Base-by-base conservation (phyloP, 257 asterid species). In the Gentiana straminea region DNA sequence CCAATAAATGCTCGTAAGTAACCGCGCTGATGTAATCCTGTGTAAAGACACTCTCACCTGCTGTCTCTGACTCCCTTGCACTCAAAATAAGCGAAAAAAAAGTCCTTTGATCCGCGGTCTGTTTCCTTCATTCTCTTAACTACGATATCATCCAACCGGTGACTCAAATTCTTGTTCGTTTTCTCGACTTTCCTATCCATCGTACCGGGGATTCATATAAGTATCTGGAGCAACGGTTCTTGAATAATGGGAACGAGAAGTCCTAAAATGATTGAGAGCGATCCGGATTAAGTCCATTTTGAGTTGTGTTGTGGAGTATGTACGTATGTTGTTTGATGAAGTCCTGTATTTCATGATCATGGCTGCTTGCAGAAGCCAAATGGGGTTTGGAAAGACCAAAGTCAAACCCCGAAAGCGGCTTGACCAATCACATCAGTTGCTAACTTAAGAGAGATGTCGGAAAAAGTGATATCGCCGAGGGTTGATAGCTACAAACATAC, bases 271-370 rank as follows among this genome's bases (percentile, higher is more conserved):
- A 85, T 85, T 1, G 97, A 92, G 4, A 88, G 65, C 13, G 97
- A 88, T 60, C 94, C 99, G 0, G 97, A 79, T 49, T 24, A 92
- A 73, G 67, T 88, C 99, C 99, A 92, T 92, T 74, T 92, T 92
- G 13, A 92, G 94, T 70, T 85, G 90, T 33, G 89, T 67, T 35
- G 99, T 92, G 47, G 99, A 83, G 76, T 92, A 92, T 48, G 83
- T 24, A 24, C 24, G 24, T 77, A 65, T 92, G 99, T 36, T 92
- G 94, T 32, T 88, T 72, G 53, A 92, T 74, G 81, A 92, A 92
- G 46, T 81, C 84, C 52, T 77, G 86, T 8, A 78, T 89, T 8
- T 74, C 82, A 7, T 58, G 60, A 63, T 71, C 84, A 11, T 64
- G 62, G 49, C 46, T 39, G 13, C 55, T 24, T 24, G 24, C 24